phyloP scores from a whole-genome alignment of 495 filamentous ascomycete species.

The Hypoxylon lenormandii region DNA sequence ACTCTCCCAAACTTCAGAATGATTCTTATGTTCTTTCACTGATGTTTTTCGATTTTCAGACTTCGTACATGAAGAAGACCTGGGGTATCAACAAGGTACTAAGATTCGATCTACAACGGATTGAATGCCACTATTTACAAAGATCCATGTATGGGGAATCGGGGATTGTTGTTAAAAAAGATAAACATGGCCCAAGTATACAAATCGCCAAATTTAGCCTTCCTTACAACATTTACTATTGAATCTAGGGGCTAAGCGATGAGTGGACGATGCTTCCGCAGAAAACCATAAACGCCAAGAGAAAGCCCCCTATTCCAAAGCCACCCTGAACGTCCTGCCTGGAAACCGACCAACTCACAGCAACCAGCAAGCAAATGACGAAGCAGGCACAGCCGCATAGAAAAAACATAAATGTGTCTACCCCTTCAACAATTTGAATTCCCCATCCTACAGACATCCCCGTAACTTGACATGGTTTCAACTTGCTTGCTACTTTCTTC shows the following conservation, averaged over 20 bases:
- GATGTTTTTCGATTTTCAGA: no score
- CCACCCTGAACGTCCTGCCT: constrained; percentile 25
- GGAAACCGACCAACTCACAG: constrained; percentile 10
- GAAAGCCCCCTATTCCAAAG: constrained; percentile 24
- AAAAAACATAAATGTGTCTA: constrained; percentile 20
- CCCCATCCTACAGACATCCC: constrained; percentile 27
- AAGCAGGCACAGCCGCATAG: constrained; percentile 8
- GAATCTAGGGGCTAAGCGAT: background rate
- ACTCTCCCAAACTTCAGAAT: no score
- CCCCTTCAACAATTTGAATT: constrained; percentile 21
- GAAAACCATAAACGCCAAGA: constrained; percentile 20
- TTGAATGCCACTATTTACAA: no score
- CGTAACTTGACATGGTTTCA: constrained; percentile 13
- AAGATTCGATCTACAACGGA: no score
- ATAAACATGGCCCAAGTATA: no score
- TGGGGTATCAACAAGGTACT: no score
- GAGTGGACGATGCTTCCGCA: constrained; percentile 5
- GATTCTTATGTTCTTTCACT: no score
- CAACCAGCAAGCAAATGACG: background rate
- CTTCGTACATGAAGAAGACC: no score
- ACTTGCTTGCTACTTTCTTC: constrained; percentile 19
- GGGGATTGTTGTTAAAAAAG: no score
- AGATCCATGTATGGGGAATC: no score
- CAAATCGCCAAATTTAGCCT: no score
- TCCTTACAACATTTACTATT: no score